Conservation (phyloP, 2,329 filamentous ascomycete species). For the Penicillium verrucosum region DNA sequence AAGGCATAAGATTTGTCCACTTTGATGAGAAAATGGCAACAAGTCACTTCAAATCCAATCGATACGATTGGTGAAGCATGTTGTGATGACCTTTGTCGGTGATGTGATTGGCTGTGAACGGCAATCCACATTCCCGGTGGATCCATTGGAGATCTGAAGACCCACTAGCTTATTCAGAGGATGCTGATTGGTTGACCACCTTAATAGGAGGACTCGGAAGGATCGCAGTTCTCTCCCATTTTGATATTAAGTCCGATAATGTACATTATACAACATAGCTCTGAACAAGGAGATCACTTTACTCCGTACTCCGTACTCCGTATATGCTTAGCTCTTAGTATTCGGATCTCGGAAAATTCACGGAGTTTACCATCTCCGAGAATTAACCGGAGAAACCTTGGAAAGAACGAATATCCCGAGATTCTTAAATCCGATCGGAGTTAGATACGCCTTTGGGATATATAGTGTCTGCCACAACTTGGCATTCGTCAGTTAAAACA, state of each 20-base stretch:
- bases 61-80: constrained; percentile 8
- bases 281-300: neutral
- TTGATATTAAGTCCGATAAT: neutral
- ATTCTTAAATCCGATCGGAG: neutral
- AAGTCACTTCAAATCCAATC: constrained; percentile 7
- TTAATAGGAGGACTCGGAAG: neutral
- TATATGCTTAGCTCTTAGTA: neutral
- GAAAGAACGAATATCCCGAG: neutral
- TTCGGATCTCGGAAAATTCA: neutral
- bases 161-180: neutral
- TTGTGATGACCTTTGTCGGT: constrained; percentile 12
- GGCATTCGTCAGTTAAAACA: neutral
- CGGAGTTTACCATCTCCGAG: neutral
- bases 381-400: neutral
- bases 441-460: neutral
- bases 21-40: neutral
- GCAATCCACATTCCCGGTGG: neutral
- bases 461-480: neutral
- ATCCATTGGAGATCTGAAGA: neutral
- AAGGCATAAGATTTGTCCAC: neutral
- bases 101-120: constrained; percentile 7
- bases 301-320: no score
- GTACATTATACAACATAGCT: no score
- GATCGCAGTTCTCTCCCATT: neutral
- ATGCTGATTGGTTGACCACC: neutral